Base-by-base conservation (phyloP, 257 asterid species). In the Ophiorrhiza pumila region DNA sequence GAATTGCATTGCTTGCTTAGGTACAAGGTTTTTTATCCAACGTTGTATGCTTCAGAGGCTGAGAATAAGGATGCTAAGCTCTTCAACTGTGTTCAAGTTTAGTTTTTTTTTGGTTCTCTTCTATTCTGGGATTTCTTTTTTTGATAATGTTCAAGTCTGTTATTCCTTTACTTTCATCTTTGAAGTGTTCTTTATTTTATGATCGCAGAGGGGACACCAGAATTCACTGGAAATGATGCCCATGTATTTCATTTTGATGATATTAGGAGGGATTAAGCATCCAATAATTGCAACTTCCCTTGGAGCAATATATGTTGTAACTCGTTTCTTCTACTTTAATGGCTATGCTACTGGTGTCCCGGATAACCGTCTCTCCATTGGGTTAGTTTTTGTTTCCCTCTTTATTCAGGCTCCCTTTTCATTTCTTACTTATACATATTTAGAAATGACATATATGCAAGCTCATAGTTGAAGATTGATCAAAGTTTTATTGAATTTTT, bases 181-280 rank as follows among this genome's bases (percentile, higher is more conserved):
- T 0, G 20, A 50, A 18, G 57, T 6, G 22, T 29, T 4, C 27
- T n/a, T 13, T 7, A 65, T 46, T 2, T 32, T 60, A 52, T 78
- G 69, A 50, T 59, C 78, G 89, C 89, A 91, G 99, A 90, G 99
- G 69, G 99, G 97, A 23, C 99, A 94, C 85, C 99, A 94, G 89
- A 94, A 94, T 82, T 90, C 99, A 49, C 77, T 94, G 69, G 99
- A 94, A 84, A 23, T 77, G 86, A 87, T 91, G 97, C 93, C 99
- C 18, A 39, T 73, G 73, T 86, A 83, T 73, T 85, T 91, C 84
- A 35, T 78, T 77, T 69, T 88, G 88, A 81, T 83, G 87, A 63
- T 82, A 37, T 37, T 94, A 84, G 97, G 91, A 67, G 99, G 99
- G 70, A 75, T 94, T 62, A 77, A 50, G 85, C 96, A 94, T 73